Evolutionary conservation across 306 rosid species (phyloP), one percentile per base, ranked within the genome.

Genomic region (Prunus armeniaca): DNA sequence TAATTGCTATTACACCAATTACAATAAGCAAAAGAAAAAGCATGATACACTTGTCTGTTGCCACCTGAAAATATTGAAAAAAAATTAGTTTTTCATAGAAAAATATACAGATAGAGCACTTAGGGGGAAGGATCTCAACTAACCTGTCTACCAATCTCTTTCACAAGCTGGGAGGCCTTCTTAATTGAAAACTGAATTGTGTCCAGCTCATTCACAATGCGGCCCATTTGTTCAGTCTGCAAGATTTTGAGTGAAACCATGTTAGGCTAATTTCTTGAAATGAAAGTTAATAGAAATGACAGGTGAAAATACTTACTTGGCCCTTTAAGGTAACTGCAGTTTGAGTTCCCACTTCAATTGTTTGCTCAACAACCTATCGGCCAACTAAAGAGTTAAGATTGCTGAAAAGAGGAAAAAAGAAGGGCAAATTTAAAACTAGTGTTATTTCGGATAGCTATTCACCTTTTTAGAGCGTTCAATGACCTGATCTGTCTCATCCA

Each of bases 211-310:
- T 96, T 96, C 61, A 91, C 99, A 83, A 96, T 82, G 17, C 97
- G 99, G 46, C 99, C 99, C 98, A 96, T 92, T 88, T 96, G 99
- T 0, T 96, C 99, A 50, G 99, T 92, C 99, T 96, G 92, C 82
- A 82, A 43, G 51, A 68, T 72, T 77, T 75, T 45, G 46, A 76
- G 58, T 56, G 49, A 49, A 66, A 82, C 18, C 52, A 72, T 7
- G 66, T 77, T 82, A 78, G 81, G 65, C 74, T 62, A 84, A 55
- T 67, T 19, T 24, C 69, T 43, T 30, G 14, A 24, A 60, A 69
- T 49, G 10, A 62, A 58, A 47, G 47, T 38, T 19, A 66, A 61
- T 28, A 6, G 71, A 68, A 72, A 73, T 84, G 63, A 74, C 32
- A 34, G 76, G 65, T 76, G 75, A 69, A 58, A 65, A 67, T 43